Percentiles rank a stretch among this genome's conserved stretches.
Conservation (phyloP, 805 yeast species). For the Hanseniaspora occidentalis region DNA sequence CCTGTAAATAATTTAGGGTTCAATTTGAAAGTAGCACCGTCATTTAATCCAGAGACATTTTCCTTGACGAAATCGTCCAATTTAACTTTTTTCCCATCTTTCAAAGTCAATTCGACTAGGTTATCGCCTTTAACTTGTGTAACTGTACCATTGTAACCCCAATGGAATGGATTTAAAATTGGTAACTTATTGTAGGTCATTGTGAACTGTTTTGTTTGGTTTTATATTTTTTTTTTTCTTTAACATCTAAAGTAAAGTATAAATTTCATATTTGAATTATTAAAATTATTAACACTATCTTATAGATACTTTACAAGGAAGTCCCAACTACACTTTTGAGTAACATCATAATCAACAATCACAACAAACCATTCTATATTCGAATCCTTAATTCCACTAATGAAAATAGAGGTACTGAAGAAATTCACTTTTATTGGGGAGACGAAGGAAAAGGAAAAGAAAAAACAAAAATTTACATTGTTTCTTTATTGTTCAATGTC, state of each 20-base stretch:
- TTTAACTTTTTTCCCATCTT: conserved; percentile 10
- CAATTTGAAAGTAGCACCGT: conserved; percentile 39
- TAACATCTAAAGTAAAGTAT: neutral
- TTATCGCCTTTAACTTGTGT: conserved; percentile 15
- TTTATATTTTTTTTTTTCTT: neutral
- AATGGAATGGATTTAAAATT: conserved; percentile 20
- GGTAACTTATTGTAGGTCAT: conserved; percentile 6
- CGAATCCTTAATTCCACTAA: too few relatives aligned
- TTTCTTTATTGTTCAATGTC: too few relatives aligned
- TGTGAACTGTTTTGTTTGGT: neutral
- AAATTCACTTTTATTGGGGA: too few relatives aligned
- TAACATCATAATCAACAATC: too few relatives aligned
- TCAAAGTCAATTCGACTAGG: conserved; percentile 13
- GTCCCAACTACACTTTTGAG: too few relatives aligned
- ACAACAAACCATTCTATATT: too few relatives aligned
- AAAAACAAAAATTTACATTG: too few relatives aligned
- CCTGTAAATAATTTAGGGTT: conserved; percentile 62
- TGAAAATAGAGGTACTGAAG: too few relatives aligned
- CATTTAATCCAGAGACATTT: conserved; percentile 32
- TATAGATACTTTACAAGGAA: too few relatives aligned
- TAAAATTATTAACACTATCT: too few relatives aligned
- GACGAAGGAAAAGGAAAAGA: too few relatives aligned
- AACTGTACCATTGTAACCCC: conserved; percentile 25
- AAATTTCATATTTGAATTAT: too few relatives aligned
- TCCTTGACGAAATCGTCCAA: conserved; percentile 16